These are phyloP conservation scores for Panicum hallii DNA, from an alignment of 202 grass and related monocot species.

Conservation along the genomic window DNA sequence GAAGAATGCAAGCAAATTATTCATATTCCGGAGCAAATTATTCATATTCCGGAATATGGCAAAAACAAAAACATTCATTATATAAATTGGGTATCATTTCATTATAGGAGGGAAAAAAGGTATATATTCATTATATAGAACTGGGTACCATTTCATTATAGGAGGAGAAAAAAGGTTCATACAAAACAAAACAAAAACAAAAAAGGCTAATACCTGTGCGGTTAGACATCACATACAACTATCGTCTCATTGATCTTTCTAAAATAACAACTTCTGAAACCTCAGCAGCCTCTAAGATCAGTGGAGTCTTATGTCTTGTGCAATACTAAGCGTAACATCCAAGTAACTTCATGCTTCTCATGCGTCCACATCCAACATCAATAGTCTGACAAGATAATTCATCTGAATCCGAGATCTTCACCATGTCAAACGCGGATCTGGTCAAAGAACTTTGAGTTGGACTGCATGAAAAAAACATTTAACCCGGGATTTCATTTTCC, in stretches of 20 bases:
- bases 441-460: neutral
- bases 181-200: neutral
- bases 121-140: neutral
- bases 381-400: constrained; percentile 20
- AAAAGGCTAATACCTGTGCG: neutral
- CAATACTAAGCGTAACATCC: neutral
- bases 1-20: constrained; percentile 5
- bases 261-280: neutral
- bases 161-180: neutral
- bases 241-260: neutral
- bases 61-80: neutral
- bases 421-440: neutral
- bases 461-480: neutral
- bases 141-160: neutral
- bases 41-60: constrained; percentile 8
- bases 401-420: neutral
- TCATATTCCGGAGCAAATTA: neutral
- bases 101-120: neutral
- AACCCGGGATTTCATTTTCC: neutral
- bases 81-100: neutral
- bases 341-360: neutral
- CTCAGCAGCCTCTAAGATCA: neutral
- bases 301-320: neutral
- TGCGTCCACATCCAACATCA: neutral
- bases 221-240: neutral